Conservation (phyloP, 2,329 filamentous ascomycete species). For the Blastomyces percursus region DNA sequence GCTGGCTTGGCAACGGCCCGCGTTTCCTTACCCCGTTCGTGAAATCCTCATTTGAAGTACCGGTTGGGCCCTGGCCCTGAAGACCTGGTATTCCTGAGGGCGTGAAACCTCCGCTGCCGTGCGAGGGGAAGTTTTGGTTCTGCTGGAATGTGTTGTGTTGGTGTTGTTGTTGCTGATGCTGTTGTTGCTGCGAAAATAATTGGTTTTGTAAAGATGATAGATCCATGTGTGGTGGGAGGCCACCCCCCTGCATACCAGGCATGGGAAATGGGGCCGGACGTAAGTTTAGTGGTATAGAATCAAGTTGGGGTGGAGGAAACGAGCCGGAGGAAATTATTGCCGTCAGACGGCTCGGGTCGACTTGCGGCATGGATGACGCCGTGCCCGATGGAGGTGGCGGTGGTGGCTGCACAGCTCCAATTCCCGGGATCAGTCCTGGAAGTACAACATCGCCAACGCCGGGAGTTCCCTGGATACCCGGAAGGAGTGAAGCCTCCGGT, state of each 20-base stretch:
- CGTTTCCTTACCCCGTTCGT: slow-evolving; percentile 42
- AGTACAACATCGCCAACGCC: slow-evolving; percentile 31
- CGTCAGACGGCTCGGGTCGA: slow-evolving; percentile 35
- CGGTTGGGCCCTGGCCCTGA: slow-evolving; percentile 29
- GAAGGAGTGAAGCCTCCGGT: slow-evolving; percentile 48
- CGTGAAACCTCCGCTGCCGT: slow-evolving; percentile 19
- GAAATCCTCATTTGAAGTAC: slow-evolving; percentile 14
- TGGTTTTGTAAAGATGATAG: slow-evolving; percentile 30
- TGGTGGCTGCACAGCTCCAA: slow-evolving; percentile 35
- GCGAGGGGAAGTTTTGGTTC: slow-evolving; percentile 30
- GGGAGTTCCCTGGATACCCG: slow-evolving; percentile 46
- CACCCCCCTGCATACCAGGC: slow-evolving; percentile 40
- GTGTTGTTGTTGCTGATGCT: slow-evolving; percentile 20
- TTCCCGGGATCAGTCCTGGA: slow-evolving; percentile 35
- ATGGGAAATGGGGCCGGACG: slow-evolving; percentile 31
- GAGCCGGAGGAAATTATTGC: slow-evolving; percentile 28
- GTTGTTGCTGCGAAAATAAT: slow-evolving; percentile 25
- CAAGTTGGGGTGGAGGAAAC: slow-evolving; percentile 42
- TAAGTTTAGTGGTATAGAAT: slow-evolving; percentile 14
- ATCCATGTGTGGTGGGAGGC: slow-evolving; percentile 31
- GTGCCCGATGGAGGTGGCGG: slow-evolving; percentile 20
- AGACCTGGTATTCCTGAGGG: slow-evolving; percentile 23
- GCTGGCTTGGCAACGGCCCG: slow-evolving; percentile 69
- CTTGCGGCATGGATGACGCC: slow-evolving; percentile 35
- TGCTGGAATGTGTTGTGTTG: slow-evolving; percentile 7